These are phyloP conservation scores for Ophiostoma ulmi DNA, from an alignment of 2,329 filamentous ascomycete species.

Conservation along the genomic window DNA sequence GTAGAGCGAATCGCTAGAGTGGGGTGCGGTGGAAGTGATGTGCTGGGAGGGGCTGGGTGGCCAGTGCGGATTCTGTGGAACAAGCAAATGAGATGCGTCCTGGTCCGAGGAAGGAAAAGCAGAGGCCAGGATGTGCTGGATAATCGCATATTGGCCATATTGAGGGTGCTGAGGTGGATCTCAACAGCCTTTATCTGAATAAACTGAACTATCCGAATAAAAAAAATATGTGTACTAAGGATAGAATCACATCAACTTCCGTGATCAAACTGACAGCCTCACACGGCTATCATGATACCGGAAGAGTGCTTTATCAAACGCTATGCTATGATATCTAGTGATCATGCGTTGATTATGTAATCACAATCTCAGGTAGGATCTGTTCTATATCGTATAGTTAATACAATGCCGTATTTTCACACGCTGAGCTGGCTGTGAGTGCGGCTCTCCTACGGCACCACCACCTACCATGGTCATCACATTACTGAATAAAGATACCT, in stretches of 20 bases:
- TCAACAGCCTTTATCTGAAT: too few relatives aligned
- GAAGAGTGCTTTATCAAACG: too few relatives aligned
- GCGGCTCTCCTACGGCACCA: not conserved
- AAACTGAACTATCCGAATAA: too few relatives aligned
- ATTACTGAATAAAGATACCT: not conserved
- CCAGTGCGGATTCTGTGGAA: not conserved
- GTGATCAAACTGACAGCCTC: not conserved
- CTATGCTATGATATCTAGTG: too few relatives aligned
- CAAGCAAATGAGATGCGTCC: not conserved
- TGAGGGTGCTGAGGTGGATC: too few relatives aligned
- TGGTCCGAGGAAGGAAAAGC: not conserved
- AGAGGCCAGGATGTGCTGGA: not conserved
- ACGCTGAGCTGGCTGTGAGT: not conserved
- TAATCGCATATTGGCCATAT: not conserved
- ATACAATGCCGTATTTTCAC: not conserved
- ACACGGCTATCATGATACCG: not conserved
- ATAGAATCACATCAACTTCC: not conserved
- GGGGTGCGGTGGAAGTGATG: conserved; percentile 1
- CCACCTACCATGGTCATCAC: not conserved
- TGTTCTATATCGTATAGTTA: too few relatives aligned
- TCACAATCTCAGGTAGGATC: not conserved
- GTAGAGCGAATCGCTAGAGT: conserved; percentile 13
- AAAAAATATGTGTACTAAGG: too few relatives aligned
- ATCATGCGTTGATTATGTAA: not conserved
- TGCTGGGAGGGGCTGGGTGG: conserved; percentile 11